Evolutionary conservation across 306 rosid species (phyloP).

Genomic region (Quercus mongolica): DNA sequence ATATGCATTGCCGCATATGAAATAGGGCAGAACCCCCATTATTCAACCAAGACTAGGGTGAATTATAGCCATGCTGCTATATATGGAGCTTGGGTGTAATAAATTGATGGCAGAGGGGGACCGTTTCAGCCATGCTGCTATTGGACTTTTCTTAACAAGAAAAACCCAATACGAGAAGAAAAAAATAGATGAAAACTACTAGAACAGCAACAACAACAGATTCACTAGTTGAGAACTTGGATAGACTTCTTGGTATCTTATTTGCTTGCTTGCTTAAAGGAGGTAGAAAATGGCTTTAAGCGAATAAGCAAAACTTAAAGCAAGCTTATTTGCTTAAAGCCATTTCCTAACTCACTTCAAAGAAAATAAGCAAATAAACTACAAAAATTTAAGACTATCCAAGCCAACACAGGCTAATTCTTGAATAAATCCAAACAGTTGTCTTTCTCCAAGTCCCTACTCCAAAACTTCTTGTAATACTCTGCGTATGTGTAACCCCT

Average conservation of each 20-base stretch:
- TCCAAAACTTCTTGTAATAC: constrained; percentile 81
- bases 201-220: no score
- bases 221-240: no score
- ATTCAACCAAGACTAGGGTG: background rate
- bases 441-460: constrained; percentile 63
- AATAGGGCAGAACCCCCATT: background rate
- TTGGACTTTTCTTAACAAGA: background rate
- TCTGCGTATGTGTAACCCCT: constrained; percentile 65
- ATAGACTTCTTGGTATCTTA: no score
- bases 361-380: no score
- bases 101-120: background rate
- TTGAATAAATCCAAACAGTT: constrained; percentile 80
- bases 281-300: no score
- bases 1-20: background rate
- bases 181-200: background rate
- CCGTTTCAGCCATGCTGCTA: background rate
- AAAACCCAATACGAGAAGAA: background rate
- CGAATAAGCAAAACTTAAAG: no score
- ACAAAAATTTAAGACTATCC: no score
- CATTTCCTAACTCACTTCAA: no score
- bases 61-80: background rate
- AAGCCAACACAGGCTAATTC: constrained; percentile 19
- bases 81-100: background rate
- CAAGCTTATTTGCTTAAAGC: no score
- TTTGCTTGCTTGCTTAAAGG: no score